Evolutionary conservation across 371 early-diverging fungal species (phyloP), one percentile per base, ranked within the genome.

Genomic region (Polyrhizophydium stewartii): DNA sequence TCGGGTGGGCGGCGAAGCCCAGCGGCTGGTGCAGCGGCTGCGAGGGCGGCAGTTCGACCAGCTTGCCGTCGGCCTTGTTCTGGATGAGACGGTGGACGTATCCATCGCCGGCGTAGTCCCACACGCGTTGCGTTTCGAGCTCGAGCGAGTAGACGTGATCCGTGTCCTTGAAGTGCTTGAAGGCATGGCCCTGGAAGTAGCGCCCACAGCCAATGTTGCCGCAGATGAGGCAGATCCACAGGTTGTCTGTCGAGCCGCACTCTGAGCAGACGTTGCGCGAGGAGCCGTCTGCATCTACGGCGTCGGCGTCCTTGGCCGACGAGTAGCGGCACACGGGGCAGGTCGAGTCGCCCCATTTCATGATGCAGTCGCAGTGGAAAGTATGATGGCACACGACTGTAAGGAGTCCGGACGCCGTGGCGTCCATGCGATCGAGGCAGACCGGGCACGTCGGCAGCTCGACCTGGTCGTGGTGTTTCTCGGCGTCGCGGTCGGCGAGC

Each of bases 21-120:
- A 16, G 10, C 25, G 49, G 25, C 24, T 59, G 52, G 27, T 61
- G 32, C 43, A 41, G 57, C 5, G 61, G 38, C n/a, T 53, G 61
- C 10, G 89, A 84, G 7, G 49, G 49, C 0, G 92, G 89, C 28
- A 96, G 62, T 55, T 94, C 94, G 9, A 97, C 94, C 25, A 96
- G 63, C 63, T 93, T 93, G 10, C 95, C 95, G 67, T 95, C 96
- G 1, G 84, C 75, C 58, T 77, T 85, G 69, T 91, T 93, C 67
- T 93, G 94, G 56, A 96, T 84, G 68, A 96, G 62, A 7, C 96
- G 83, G 70, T 97, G 97, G 5, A 96, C 95, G 69, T 94, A 87
- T 62, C 94, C 92, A 73, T 97, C 96, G 3, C 94, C 91, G 1
- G 86, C 88, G 79, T 97, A 97, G 69, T 97, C 98, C 98, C 98